These are phyloP conservation scores for Prunus mongolica DNA, from an alignment of 306 rosid species.

Conservation along the genomic window DNA sequence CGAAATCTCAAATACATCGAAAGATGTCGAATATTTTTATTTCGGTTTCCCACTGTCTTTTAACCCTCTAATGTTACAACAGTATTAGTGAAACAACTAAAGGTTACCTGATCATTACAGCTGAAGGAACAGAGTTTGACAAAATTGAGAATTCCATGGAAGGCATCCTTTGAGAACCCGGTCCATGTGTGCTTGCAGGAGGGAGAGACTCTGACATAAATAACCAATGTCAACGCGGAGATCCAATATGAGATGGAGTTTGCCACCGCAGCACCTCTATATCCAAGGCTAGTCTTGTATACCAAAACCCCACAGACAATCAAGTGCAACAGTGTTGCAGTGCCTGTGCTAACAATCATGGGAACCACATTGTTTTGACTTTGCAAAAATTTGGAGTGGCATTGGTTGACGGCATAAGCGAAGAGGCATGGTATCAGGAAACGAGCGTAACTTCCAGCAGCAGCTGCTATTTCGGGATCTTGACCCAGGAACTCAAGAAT, in stretches of 20 bases:
- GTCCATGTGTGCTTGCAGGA: conserved; percentile 36
- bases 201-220: conserved; percentile 33
- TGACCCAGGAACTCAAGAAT: conserved; percentile 33
- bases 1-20: neutral
- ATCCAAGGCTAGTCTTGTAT: conserved; percentile 28
- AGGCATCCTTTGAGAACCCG: conserved; percentile 38
- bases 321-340: conserved; percentile 18
- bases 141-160: conserved; percentile 21
- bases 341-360: conserved; percentile 20
- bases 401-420: conserved; percentile 31
- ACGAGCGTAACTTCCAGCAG: conserved; percentile 32
- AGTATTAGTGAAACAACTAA: neutral
- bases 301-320: conserved; percentile 31
- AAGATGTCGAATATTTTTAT: no score
- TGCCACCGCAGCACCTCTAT: conserved; percentile 34
- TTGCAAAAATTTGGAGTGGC: conserved; percentile 31
- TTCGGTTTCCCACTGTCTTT: no score
- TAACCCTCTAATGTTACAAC: no score
- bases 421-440: conserved; percentile 32
- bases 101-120: conserved; percentile 20
- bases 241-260: conserved; percentile 36
- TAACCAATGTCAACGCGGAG: conserved; percentile 14
- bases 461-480: conserved; percentile 33
- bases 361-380: conserved; percentile 34
- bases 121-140: conserved; percentile 34